phyloP scores from a whole-genome alignment of 2,329 filamentous ascomycete species.

The Fusarium sambucinum region DNA sequence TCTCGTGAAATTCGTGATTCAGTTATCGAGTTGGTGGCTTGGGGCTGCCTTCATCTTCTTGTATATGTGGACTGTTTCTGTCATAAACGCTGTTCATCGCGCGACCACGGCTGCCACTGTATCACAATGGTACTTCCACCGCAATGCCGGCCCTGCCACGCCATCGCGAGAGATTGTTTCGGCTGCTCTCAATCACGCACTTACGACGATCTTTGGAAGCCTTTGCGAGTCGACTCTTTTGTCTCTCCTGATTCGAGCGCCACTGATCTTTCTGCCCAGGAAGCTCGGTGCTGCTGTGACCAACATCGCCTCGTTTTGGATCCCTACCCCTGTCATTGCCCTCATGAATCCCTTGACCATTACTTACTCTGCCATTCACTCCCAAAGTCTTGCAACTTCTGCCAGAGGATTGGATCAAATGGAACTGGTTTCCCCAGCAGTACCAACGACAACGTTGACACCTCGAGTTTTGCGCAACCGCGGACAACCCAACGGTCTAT shows the following conservation, averaged over 20 bases:
- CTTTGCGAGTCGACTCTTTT: slow-evolving; percentile 90
- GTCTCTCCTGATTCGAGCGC: slow-evolving; percentile 83
- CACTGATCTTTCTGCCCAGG: slow-evolving; percentile 84
- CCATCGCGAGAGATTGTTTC: slow-evolving; percentile 84
- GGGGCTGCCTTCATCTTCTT: slow-evolving; percentile 92
- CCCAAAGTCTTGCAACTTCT: slow-evolving; percentile 80
- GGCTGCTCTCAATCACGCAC: slow-evolving; percentile 84
- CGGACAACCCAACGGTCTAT: slow-evolving; percentile 66
- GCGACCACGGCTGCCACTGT: slow-evolving; percentile 94
- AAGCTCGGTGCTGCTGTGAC: slow-evolving; percentile 74
- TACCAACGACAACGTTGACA: slow-evolving; percentile 78
- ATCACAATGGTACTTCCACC: slow-evolving; percentile 99
- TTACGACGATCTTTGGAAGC: slow-evolving; percentile 89
- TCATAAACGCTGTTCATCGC: slow-evolving; percentile 89
- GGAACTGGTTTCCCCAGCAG: slow-evolving; percentile 79
- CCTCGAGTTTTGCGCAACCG: slow-evolving; percentile 63
- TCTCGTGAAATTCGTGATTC: slow-evolving; percentile 79
- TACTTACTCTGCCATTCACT: slow-evolving; percentile 95
- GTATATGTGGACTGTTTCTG: slow-evolving; percentile 93
- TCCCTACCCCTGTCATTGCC: slow-evolving; percentile 86
- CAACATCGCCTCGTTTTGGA: slow-evolving; percentile 80
- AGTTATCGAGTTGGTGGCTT: slow-evolving; percentile 92
- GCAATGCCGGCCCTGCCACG: slow-evolving; percentile 81
- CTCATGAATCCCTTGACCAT: slow-evolving; percentile 92
- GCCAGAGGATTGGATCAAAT: slow-evolving; percentile 85